Base-by-base conservation (phyloP, 192 early-diverging fungal genomes). In the Coemansia sp. region DNA sequence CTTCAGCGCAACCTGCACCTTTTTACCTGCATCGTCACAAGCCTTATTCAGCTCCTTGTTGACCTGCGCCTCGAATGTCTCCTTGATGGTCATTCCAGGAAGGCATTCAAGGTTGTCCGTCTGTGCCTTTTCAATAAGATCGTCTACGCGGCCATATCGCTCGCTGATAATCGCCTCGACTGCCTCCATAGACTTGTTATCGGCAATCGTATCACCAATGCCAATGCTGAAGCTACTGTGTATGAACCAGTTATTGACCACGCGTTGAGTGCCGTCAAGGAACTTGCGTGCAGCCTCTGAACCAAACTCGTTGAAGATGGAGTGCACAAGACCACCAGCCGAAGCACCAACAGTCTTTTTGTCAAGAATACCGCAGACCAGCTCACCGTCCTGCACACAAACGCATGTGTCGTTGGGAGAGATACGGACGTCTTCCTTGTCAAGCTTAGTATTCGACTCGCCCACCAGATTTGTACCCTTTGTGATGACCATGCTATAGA, bases 191-290 rank as follows among this genome's bases (percentile, higher is more conserved):
- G 95, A 94, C 42, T 66, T 68, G 29, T 82, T 76, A 73, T 95
- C 93, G n/a, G 94, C 93, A 73, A 99, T 90, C 7, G 96, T 95
- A 71, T 99, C 96, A 60, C 95, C 97, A 74, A 98, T 97, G 64
- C 95, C 94, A 43, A 98, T 93, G 66, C 94, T 95, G 67, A 99
- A 99, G 15, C 95, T 92, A 69, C 95, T 86, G 67, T 95, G 93
- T 67, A 92, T 70, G 48, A 99, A 80, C 94, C 95, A 99, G 82
- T 96, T 92, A 79, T 97, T 98, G 52, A 97, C 91, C 12, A 99
- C 89, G 12, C 87, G 87, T 76, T 97, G 95, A 49, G 88, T 89
- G 58, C 93, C 92, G 70, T 95, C 95, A 70, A 99, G 92, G 82
- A 99, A 95, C 39, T 77, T 81, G 67, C 92, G 95, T 13, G 95